Conservation (phyloP, 164 flowering plant genomes). For the Aristolochia fimbriata region DNA sequence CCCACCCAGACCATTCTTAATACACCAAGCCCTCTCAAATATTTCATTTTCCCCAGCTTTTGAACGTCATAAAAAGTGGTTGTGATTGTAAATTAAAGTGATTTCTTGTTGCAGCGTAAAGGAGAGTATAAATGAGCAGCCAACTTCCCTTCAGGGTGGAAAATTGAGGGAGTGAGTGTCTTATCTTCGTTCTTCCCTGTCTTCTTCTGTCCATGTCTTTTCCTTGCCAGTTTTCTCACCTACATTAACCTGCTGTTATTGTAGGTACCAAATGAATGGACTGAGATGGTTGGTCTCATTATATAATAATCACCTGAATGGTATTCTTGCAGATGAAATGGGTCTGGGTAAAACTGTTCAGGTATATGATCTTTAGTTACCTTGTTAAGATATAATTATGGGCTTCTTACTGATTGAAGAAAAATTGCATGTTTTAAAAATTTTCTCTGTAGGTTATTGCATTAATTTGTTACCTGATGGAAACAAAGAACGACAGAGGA, state of each 20-base stretch:
- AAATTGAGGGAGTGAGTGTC: slow-evolving; percentile 87
- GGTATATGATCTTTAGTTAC: slow-evolving; percentile 25
- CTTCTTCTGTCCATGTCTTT: neutral
- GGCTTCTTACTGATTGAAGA: too few species aligned
- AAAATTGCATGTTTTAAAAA: neutral
- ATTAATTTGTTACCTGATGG: slow-evolving; percentile 90
- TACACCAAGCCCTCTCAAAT: too few species aligned
- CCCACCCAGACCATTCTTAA: too few species aligned
- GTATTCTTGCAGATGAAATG: slow-evolving; percentile 99
- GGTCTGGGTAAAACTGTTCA: slow-evolving; percentile 99
- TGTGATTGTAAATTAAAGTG: neutral
- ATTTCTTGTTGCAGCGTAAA: slow-evolving; percentile 57
- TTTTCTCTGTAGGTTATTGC: slow-evolving; percentile 63
- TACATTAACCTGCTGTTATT: neutral
- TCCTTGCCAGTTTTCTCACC: neutral
- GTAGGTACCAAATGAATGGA: slow-evolving; percentile 98
- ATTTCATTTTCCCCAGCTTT: neutral
- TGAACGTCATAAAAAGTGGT: neutral
- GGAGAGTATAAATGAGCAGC: slow-evolving; percentile 84
- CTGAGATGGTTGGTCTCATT: slow-evolving; percentile 92
- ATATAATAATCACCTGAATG: slow-evolving; percentile 93
- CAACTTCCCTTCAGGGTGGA: slow-evolving; percentile 69
- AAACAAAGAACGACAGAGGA: slow-evolving; percentile 84
- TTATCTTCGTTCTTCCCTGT: neutral
- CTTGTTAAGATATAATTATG: too few species aligned